phyloP scores from a whole-genome alignment of 2,329 filamentous ascomycete species.

The Paraphaeosphaeria minitans region DNA sequence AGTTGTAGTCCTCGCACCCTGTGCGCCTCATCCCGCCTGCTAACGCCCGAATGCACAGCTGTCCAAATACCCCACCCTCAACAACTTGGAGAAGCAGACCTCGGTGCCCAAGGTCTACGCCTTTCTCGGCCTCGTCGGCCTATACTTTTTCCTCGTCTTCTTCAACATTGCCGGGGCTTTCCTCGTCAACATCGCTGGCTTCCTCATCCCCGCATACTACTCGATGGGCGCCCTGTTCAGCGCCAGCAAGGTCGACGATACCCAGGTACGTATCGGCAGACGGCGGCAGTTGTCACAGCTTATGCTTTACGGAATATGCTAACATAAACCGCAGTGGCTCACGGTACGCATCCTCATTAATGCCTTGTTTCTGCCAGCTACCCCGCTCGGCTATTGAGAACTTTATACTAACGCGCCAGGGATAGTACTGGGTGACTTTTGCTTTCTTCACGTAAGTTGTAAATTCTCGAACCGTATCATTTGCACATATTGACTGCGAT shows the following conservation, averaged over 20 bases:
- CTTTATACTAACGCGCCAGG: constrained; percentile 22
- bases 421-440: constrained; percentile 84
- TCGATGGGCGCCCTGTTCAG: constrained; percentile 79
- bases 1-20: neutral
- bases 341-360: constrained; percentile 49
- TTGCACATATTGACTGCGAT: constrained; percentile 22
- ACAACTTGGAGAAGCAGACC: constrained; percentile 85
- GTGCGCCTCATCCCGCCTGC: constrained; percentile 15
- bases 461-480: neutral
- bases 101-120: constrained; percentile 85
- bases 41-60: constrained; percentile 61
- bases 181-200: constrained; percentile 84
- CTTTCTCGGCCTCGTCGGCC: constrained; percentile 73
- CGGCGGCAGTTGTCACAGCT: constrained; percentile 16
- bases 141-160: constrained; percentile 91
- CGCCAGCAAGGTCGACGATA: constrained; percentile 73
- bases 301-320: constrained; percentile 33
- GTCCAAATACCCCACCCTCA: constrained; percentile 81
- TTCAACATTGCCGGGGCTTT: constrained; percentile 91
- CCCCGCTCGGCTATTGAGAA: constrained; percentile 3
- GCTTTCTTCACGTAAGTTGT: constrained; percentile 71
- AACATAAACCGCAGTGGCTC: constrained; percentile 62
- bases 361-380: constrained; percentile 10
- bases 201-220: constrained; percentile 83
- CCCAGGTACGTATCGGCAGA: constrained; percentile 64